Evolutionary conservation across 345 rosid genomes (phyloP).

Genomic region (Eucalyptus fibrosa): DNA sequence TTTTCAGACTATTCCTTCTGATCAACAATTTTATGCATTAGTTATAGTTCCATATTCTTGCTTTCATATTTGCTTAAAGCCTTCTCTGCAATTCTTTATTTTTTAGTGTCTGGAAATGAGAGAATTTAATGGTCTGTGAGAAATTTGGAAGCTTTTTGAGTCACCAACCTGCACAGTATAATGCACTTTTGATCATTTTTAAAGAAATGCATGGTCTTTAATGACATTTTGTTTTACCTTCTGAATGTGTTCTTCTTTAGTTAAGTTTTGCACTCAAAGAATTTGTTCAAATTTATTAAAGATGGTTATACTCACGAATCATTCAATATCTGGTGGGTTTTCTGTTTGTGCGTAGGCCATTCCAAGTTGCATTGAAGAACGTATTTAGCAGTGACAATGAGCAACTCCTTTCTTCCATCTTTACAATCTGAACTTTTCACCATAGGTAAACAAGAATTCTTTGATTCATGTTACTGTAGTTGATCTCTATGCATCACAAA

Average conservation of each 20-base stretch:
- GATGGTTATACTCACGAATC: background rate
- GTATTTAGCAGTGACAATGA: slow-evolving; percentile 5
- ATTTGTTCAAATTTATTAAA: background rate
- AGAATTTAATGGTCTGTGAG: background rate
- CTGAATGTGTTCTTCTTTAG: background rate
- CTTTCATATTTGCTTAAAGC: background rate
- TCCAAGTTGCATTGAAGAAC: background rate
- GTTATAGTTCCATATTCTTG: background rate
- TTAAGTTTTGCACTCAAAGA: background rate
- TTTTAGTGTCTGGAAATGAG: background rate
- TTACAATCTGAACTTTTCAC: slow-evolving; percentile 11
- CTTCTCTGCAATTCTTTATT: background rate
- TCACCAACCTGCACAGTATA: background rate
- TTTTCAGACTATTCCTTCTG: background rate
- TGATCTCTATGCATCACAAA: background rate
- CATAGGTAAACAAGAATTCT: slow-evolving; percentile 5
- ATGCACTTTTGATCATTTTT: background rate
- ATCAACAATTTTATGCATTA: background rate
- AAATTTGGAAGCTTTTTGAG: background rate
- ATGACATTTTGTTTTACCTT: background rate
- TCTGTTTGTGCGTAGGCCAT: background rate
- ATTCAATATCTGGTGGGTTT: background rate
- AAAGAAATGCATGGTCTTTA: background rate
- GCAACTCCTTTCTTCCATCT: slow-evolving; percentile 18
- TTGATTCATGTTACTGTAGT: background rate